Evolutionary conservation across 345 rosid genomes (phyloP).

Genomic region (Zanthoxylum bungeanum): DNA sequence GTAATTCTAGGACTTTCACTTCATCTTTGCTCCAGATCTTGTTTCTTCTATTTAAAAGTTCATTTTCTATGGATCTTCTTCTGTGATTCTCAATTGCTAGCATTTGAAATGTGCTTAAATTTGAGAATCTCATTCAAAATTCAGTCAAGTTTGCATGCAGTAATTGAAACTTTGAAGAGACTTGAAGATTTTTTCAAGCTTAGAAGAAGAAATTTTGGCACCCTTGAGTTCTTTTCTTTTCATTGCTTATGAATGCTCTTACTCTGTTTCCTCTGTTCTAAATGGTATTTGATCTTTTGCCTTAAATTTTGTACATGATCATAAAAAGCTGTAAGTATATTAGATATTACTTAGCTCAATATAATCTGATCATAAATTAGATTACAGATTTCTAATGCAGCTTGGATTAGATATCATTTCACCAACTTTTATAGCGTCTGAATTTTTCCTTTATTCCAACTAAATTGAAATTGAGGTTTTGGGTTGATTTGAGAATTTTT

Average conservation of each 20-base stretch:
- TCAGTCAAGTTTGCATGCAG: neutral
- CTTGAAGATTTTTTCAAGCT: neutral
- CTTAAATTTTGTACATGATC: neutral
- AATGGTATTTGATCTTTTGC: neutral
- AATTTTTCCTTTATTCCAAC: neutral
- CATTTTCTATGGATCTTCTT: neutral
- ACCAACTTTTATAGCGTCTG: neutral
- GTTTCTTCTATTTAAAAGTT: neutral
- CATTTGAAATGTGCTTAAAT: no score
- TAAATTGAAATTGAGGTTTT: neutral
- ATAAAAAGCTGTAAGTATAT: neutral
- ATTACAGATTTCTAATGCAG: no score
- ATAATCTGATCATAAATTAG: neutral
- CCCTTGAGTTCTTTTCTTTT: neutral
- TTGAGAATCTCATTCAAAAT: neutral
- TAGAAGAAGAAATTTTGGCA: neutral
- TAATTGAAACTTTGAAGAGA: neutral
- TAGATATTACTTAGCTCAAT: no score
- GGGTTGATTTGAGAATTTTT: neutral
- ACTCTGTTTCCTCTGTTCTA: constrained; percentile 2
- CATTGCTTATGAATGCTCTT: neutral
- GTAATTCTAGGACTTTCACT: constrained; percentile 29
- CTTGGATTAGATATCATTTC: neutral
- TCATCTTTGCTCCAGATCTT: neutral
- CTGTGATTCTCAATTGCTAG: neutral